Evolutionary conservation across 2,329 filamentous ascomycete species (phyloP), one percentile per base, ranked within the genome.

Genomic region (Talaromyces sp.): DNA sequence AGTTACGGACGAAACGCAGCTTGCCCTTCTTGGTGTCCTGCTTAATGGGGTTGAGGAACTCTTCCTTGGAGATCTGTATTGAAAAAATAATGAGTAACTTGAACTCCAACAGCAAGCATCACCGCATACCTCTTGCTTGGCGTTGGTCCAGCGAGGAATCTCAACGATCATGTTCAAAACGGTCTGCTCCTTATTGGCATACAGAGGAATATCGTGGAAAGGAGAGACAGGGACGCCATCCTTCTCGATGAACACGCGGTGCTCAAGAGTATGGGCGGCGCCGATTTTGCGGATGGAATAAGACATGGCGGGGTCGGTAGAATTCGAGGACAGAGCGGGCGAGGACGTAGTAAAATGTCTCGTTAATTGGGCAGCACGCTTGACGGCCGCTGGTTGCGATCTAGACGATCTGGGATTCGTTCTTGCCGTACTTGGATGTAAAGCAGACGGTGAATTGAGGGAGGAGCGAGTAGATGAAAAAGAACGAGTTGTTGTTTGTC

Each of bases 21-120:
- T 97, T 98, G 87, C 94, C 95, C 88, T 99, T 98, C 91, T 99
- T 98, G 82, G 89, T 88, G 81, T 99, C 95, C 86, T 99, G 95
- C 90, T 97, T 97, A 86, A 97, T 97, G 79, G 94, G 94, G 87
- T 97, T 98, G 80, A 98, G 90, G 77, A 91, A 87, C 83, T 99
- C 95, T 78, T 98, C 93, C 87, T 98, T 98, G 86, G 91, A 96
- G 86, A 98, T 97, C 93, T 97, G 77, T 13, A 45, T 13, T 0
- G 19, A 45, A 8, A 25, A 39, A 0, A 17, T 11, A 7, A 37
- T 49, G 11, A 64, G 43, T 27, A 4, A 27, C 1, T 25, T 22
- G 15, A 11, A 19, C 17, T 17, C 15, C 41, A 25, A 31, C 9
- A 41, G 39, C 25, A 10, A 1, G 13, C 2, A 49, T 41, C 7